Evolutionary conservation across 2,329 filamentous ascomycete genomes (phyloP), one percentile per base, ranked within the genome.

Genomic region (Calonectria pauciramosa): DNA sequence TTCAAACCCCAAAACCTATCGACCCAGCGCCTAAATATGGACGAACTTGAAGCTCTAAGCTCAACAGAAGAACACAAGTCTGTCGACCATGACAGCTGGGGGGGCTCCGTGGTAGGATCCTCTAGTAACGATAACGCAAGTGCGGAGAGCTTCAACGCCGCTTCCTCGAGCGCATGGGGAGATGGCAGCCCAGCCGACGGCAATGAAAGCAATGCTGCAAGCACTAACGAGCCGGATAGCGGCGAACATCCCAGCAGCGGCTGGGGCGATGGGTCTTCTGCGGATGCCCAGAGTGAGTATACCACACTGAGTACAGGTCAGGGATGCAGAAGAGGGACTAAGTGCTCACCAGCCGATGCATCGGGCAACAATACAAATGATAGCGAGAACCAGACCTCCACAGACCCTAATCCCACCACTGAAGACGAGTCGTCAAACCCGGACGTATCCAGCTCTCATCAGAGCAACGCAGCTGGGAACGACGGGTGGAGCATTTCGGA

Each of bases 401-500:
- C 76, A 26, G 71, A 70, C 4, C 51, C 52, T 32, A 26, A 71
- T 6, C 1, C 23, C 10, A 69, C 54, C 8, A 60, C 66, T 2
- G 51, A 16, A 16, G 69, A 38, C 26, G 68, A 63, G 23, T 76
- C 74, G 5, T 72, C 65, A 26, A 34, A 65, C 10, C 51, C 36
- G 23, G 67, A 51, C 34, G 20, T 68, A 4, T 36, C 34, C 13
- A 70, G 18, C n/a, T 59, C 69, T 28, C 54, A 51, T 9, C 72
- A 69, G 18, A 66, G 49, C 52, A 32, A 11, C 13, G 26, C 23
- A 13, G 69, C 63, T 4, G 63, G 71, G 18, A 67, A 75, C n/a
- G 67, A 70, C 6, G 72, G 36, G 5, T 86, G 85, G 85, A 80
- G 83, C 13, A 65, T 82, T 11, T 86, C 85, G 0, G 82, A 86